phyloP scores from a whole-genome alignment of 2,329 filamentous ascomycete genomes.

The Tolypocladium endophyticum region DNA sequence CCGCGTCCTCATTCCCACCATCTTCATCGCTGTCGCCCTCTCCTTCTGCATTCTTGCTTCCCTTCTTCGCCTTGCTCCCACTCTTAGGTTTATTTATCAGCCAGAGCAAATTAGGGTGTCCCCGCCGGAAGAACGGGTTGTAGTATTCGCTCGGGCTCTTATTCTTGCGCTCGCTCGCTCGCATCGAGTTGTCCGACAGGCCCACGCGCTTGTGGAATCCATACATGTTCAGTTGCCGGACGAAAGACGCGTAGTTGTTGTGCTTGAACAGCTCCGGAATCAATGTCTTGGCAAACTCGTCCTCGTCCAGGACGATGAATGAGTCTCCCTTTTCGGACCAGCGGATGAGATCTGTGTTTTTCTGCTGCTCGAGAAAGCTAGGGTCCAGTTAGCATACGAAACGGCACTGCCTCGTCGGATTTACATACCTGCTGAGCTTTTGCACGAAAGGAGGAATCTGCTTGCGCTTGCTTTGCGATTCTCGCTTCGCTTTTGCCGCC shows the following conservation, averaged over 20 bases:
- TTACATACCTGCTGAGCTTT: slow-evolving; percentile 82
- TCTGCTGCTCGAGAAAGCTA: slow-evolving; percentile 86
- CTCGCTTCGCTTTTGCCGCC: slow-evolving; percentile 73
- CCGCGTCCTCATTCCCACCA: slow-evolving; percentile 29
- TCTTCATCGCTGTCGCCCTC: slow-evolving; percentile 49
- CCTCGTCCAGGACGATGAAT: slow-evolving; percentile 93
- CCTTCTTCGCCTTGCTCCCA: slow-evolving; percentile 48
- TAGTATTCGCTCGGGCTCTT: slow-evolving; percentile 98
- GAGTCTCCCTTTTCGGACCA: slow-evolving; percentile 97
- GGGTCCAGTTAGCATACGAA: not conserved
- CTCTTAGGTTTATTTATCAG: slow-evolving; percentile 92
- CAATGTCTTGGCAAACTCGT: slow-evolving; percentile 95
- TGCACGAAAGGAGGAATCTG: slow-evolving; percentile 97
- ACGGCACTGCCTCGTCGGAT: not conserved
- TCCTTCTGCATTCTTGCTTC: slow-evolving; percentile 58
- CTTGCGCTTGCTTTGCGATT: slow-evolving; percentile 82
- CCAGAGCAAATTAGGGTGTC: slow-evolving; percentile 87
- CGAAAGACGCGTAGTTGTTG: slow-evolving; percentile 95
- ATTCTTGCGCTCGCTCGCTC: slow-evolving; percentile 90
- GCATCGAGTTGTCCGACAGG: slow-evolving; percentile 94
- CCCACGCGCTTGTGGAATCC: slow-evolving; percentile 95
- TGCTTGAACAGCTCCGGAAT: slow-evolving; percentile 98
- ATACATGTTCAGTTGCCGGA: slow-evolving; percentile 92
- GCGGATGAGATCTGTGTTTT: slow-evolving; percentile 88
- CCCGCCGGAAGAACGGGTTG: slow-evolving; percentile 91